Conservation (phyloP, 352 stramenopile species). For the Phytopythium boreale region DNA sequence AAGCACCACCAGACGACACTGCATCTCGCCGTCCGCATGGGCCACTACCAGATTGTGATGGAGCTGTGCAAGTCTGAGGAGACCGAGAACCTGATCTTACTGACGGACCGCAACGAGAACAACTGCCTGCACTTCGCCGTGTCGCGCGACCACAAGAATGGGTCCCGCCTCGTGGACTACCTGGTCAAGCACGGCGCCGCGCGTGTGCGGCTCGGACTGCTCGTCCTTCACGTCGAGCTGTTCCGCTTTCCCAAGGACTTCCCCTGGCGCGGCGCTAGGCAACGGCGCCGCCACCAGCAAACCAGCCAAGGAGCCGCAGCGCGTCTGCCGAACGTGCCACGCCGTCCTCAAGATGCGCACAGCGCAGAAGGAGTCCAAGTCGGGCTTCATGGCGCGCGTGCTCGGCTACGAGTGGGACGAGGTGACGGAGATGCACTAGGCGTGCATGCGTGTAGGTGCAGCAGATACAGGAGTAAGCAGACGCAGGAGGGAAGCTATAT, state of each 20-base stretch:
- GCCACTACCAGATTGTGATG: constrained; percentile 85
- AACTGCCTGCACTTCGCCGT: constrained; percentile 84
- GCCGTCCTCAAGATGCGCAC: constrained; percentile 83
- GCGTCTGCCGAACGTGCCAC: constrained; percentile 80
- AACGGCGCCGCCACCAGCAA: constrained; percentile 31
- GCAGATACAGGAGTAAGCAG: no score
- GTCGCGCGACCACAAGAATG: constrained; percentile 80
- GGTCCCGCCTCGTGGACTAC: constrained; percentile 75
- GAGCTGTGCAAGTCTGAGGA: constrained; percentile 78
- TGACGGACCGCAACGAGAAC: constrained; percentile 84
- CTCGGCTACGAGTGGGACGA: constrained; percentile 87
- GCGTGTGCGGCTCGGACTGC: constrained; percentile 84
- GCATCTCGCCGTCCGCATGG: constrained; percentile 78
- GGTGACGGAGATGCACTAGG: constrained; percentile 31
- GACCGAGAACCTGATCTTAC: constrained; percentile 54
- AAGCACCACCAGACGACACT: constrained; percentile 86
- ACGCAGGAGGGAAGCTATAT: no score
- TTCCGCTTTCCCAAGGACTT: constrained; percentile 83
- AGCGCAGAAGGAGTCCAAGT: constrained; percentile 83
- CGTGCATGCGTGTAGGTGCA: no score
- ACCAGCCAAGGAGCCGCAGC: constrained; percentile 72
- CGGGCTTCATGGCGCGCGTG: constrained; percentile 76
- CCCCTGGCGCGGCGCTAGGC: constrained; percentile 51
- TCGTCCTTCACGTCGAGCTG: constrained; percentile 76
- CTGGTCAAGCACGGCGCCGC: constrained; percentile 78